phyloP scores from a whole-genome alignment of 768 basidiomycete species.

The Amanita rimosa region DNA sequence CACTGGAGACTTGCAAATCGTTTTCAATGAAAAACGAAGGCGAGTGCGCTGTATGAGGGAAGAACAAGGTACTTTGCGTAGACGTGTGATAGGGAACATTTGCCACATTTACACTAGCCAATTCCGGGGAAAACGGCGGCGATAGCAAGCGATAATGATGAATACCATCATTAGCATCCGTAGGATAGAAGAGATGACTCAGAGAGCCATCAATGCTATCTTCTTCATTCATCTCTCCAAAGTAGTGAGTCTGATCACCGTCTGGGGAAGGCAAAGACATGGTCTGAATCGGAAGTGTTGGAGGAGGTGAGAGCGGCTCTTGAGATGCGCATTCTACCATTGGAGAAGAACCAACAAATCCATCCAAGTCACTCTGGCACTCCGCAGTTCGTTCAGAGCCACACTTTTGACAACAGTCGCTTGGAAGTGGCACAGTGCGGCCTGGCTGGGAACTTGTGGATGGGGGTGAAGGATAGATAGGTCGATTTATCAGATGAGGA shows the following conservation, averaged over 20 bases:
- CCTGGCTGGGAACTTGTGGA: constrained; percentile 16
- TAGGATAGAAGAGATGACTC: background rate
- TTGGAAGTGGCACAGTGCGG: constrained; percentile 16
- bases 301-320: constrained; percentile 28
- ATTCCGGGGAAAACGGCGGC: constrained; percentile 25
- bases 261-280: constrained; percentile 26
- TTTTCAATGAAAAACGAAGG: background rate
- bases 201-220: background rate
- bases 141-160: constrained; percentile 13
- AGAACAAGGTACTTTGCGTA: constrained; percentile 9
- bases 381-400: background rate
- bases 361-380: constrained; percentile 7
- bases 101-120: constrained; percentile 11
- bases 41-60: constrained; percentile 1
- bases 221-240: background rate
- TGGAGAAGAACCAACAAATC: constrained; percentile 23
- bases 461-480: constrained; percentile 15
- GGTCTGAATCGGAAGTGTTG: constrained; percentile 26
- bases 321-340: constrained; percentile 20
- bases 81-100: constrained; percentile 5
- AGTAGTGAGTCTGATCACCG: constrained; percentile 9
- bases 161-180: constrained; percentile 10
- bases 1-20: background rate
- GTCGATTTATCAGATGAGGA: background rate
- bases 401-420: constrained; percentile 1